Base-by-base conservation (phyloP, 805 yeast species). In the Pichia ethanolica region DNA sequence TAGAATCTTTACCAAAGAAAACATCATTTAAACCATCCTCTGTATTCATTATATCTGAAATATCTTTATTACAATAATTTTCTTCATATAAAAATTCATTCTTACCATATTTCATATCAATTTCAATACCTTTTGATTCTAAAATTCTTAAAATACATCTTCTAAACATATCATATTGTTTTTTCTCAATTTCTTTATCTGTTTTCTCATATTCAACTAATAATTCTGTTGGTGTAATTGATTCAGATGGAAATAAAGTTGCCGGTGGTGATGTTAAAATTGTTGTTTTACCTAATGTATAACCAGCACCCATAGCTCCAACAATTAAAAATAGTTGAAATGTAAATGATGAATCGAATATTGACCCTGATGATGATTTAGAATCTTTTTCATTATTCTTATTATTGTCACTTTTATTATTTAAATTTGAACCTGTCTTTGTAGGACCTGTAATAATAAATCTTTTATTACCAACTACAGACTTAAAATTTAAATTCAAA, bases 301-400 rank as follows among this genome's bases (percentile, higher is more conserved):
- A 63, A 3, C 68, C 68, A 2, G 67, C 66, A n/a, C 66, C 67
- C 65, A 64, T 61, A 0, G 68, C 59, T 12, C 60, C 63, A 7
- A 63, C 58, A 20, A 63, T 41, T 11, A 64, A 37, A 39, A 64
- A 61, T 36, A 61, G 30, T 39, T 62, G 66, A 49, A 64, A 57
- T 9, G 59, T 44, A 36, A 62, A 56, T 4, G 68, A 61, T 2
- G 58, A 52, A 41, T 51, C 61, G 45, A 50, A 51, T 30, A 55
- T 50, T 13, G 60, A 51, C 7, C 48, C 44, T 11, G 52, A 41
- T n/a, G 52, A 45, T 12, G 28, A 13, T 4, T 35, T 14, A 2
- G 46, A 38, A 4, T 20, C 26, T 5, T 35, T 14, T 2, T 30
- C 38, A 14, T 30, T 26, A 4, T 20, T 8, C 8, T 35, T 5